Base-by-base conservation (phyloP, 495 filamentous ascomycete species). In the Penicillium pancosmium region DNA sequence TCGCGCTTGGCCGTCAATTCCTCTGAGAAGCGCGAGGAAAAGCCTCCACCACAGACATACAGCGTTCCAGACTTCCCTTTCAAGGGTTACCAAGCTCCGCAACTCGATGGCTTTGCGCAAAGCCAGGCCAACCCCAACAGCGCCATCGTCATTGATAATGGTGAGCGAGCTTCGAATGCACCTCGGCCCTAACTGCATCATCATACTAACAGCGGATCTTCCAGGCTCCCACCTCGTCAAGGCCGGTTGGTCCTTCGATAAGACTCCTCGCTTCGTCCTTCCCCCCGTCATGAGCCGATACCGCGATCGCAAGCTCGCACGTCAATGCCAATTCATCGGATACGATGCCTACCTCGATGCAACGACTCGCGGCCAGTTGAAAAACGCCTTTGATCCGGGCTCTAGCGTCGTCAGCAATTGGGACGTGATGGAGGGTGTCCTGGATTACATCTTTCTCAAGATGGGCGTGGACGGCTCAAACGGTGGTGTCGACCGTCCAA, bases 91-190 rank as follows among this genome's bases (percentile, higher is more conserved):
- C 77, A 86, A 21, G 74, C 86, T 48, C 81, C 87, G 5, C 88
- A 91, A 61, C 67, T 82, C 7, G 88, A 91, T 62, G 88, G 86
- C 16, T 87, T 84, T 60, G 78, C 80, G 62, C 80, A 82, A 64
- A 91, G 84, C 71, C 80, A 80, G 54, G 74, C 77, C 16, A 79
- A 73, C 61, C 76, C 78, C 49, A 71, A 73, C 33, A 88, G 83
- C 49, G 91, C 93, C 36, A 97, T 98, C 64, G 90, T 98, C 58
- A 98, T 98, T 64, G 94, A 98, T 79, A 98, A 98, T 90, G 94
- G 93, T 96, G 75, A 53, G 63, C 36, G 11, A 13, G 36, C 36
- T 46, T 16, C 43, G 18, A 19, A 12, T 18, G 16, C n/a, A 16
- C 5, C 27, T 9, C 8, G 27, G 8, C 27, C 1, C 4, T 31